Evolutionary conservation across 352 stramenopile species (phyloP).

Genomic region (Phytophthora tubulina): DNA sequence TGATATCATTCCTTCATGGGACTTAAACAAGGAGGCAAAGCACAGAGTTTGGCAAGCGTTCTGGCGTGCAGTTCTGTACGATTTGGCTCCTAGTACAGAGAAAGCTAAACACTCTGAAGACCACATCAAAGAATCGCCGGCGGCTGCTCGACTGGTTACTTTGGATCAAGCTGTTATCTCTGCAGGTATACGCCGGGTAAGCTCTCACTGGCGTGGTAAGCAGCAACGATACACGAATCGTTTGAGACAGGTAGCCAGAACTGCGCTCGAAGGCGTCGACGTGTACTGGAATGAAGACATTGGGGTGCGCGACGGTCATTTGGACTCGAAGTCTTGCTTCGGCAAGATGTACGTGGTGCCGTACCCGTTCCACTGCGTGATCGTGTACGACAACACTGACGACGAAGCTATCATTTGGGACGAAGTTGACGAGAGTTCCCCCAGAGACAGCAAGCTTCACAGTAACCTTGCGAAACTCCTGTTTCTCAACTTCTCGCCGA

Average conservation of each 20-base stretch:
- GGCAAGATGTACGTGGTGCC: conserved; percentile 57
- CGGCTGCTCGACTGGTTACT: conserved; percentile 17
- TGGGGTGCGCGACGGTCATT: conserved; percentile 41
- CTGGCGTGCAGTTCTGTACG: conserved; percentile 50
- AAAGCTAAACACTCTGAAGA: conserved; percentile 6
- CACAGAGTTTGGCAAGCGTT: conserved; percentile 60
- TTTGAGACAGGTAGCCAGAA: conserved; percentile 35
- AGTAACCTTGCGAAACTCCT: conserved; percentile 40
- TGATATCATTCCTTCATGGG: conserved; percentile 46
- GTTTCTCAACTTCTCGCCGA: conserved; percentile 46
- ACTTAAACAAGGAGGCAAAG: conserved; percentile 54
- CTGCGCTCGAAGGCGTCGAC: conserved; percentile 54
- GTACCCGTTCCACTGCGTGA: conserved; percentile 62
- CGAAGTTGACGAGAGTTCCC: conserved; percentile 15
- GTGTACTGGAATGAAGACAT: conserved; percentile 51
- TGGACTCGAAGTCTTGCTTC: conserved; percentile 50
- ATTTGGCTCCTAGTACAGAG: conserved; percentile 23
- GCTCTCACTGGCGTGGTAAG: conserved; percentile 48
- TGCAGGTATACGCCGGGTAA: conserved; percentile 45
- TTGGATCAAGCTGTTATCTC: conserved; percentile 43
- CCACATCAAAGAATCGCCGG: conserved; percentile 9
- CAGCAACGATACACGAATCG: conserved; percentile 30
- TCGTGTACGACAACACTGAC: conserved; percentile 56
- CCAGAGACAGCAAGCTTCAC: conserved; percentile 21
- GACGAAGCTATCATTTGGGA: conserved; percentile 52